Percentiles rank a stretch among this genome's conserved stretches.
Conservation (phyloP, 2,329 filamentous ascomycete genomes). For the Fusarium foetens region DNA sequence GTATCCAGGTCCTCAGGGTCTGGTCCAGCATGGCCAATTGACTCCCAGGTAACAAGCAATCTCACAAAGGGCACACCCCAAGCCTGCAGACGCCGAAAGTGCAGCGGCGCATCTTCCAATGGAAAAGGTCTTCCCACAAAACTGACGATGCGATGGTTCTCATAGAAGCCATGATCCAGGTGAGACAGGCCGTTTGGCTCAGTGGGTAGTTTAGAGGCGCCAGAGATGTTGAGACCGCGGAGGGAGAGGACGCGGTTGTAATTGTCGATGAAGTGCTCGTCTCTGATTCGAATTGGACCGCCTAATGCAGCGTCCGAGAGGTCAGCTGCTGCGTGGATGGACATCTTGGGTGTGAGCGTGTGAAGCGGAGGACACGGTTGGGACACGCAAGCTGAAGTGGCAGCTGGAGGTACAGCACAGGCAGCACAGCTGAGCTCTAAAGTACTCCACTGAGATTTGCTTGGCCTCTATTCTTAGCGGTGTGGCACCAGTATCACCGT, state of each 20-base stretch:
- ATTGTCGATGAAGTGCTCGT: constrained; percentile 49
- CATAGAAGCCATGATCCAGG: constrained; percentile 54
- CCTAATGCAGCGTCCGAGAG: constrained; percentile 51
- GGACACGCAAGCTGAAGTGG: constrained; percentile 24
- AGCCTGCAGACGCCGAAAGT: constrained; percentile 51
- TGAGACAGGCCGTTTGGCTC: constrained; percentile 51
- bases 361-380: constrained; percentile 29
- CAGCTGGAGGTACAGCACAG: background rate
- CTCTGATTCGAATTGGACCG: constrained; percentile 45
- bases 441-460: constrained; percentile 27
- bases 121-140: constrained; percentile 54
- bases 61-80: constrained; percentile 54
- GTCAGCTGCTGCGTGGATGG: constrained; percentile 45
- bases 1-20: constrained; percentile 49
- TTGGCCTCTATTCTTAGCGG: constrained; percentile 27
- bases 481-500: background rate
- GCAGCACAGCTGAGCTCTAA: constrained; percentile 1
- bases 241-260: constrained; percentile 53
- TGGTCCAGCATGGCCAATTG: constrained; percentile 50
- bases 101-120: constrained; percentile 51
- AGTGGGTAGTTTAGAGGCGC: constrained; percentile 54
- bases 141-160: constrained; percentile 52
- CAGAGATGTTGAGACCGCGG: constrained; percentile 56
- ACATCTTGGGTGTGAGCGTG: constrained; percentile 25
- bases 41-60: constrained; percentile 57